Evolutionary conservation across 2,329 filamentous ascomycete species (phyloP).

Genomic region (Fusarium equiseti): DNA sequence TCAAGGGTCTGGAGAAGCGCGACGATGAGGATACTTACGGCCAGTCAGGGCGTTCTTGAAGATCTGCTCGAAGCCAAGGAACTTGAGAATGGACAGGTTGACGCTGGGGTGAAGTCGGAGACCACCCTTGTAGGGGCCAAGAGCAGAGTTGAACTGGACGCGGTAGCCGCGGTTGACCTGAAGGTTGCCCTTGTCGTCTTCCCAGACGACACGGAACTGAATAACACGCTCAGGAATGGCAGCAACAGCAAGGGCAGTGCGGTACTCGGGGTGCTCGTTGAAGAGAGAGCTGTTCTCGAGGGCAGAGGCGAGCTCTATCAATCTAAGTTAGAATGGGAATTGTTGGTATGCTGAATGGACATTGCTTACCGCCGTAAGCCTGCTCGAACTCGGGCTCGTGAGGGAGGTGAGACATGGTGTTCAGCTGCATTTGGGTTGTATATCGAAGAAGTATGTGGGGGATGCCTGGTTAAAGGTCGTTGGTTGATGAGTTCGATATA

Average conservation of each 20-base stretch:
- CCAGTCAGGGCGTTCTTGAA: slow-evolving; percentile 99
- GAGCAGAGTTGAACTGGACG: slow-evolving; percentile 98
- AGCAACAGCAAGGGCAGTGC: slow-evolving; percentile 86
- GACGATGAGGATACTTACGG: slow-evolving; percentile 66
- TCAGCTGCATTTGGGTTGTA: slow-evolving; percentile 39
- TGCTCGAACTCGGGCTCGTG: slow-evolving; percentile 98
- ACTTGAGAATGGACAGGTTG: slow-evolving; percentile 88
- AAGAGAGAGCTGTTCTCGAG: slow-evolving; percentile 95
- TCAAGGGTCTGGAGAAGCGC: not conserved
- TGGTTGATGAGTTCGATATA: slow-evolving; percentile 18
- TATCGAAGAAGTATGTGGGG: slow-evolving; percentile 23
- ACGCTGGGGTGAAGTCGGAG: slow-evolving; percentile 93
- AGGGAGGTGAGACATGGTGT: slow-evolving; percentile 83
- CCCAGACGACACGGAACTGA: slow-evolving; percentile 98
- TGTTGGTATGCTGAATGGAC: not conserved
- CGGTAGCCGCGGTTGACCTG: slow-evolving; percentile 96
- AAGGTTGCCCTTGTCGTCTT: slow-evolving; percentile 88
- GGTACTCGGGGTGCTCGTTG: slow-evolving; percentile 93
- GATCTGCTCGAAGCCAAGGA: slow-evolving; percentile 98
- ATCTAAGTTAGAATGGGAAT: slow-evolving; percentile 15
- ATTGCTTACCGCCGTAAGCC: slow-evolving; percentile 86
- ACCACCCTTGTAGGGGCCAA: slow-evolving; percentile 98
- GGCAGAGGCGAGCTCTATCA: slow-evolving; percentile 88
- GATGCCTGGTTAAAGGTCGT: slow-evolving; percentile 7
- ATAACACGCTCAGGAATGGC: slow-evolving; percentile 94